Base-by-base conservation (phyloP, 441 rosid species). In the Jatropha multifida region DNA sequence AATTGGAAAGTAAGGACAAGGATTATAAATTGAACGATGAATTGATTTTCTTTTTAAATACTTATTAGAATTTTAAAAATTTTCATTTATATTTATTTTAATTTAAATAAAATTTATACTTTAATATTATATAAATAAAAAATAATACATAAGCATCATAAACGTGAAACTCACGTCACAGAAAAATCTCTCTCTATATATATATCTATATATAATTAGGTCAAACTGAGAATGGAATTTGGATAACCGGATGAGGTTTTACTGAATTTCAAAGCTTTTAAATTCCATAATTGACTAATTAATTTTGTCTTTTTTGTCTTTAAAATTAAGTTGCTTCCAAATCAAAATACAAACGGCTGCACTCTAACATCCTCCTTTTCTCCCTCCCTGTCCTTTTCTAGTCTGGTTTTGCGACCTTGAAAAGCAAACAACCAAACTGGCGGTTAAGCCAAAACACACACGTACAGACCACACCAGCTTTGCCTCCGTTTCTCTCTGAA, bases 391-490 rank as follows among this genome's bases (percentile, higher is more conserved):
- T 68, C 77, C 59, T 68, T 80, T 72, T 80, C 84, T 58, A 17
- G 76, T 80, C 78, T 70, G 85, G 88, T 77, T 85, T 66, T 62
- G 85, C 81, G 81, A 78, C 72, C 86, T 86, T 82, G 74, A 62
- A 74, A 83, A 82, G 86, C 86, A 84, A 84, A 83, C 81, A 17
- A 32, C 75, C 88, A 63, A 82, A 77, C 84, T 75, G 85, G 77
- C 84, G 76, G 87, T 85, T 82, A 81, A 76, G 80, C 77, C 74
- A 64, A 48, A 58, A 7, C 10, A 17, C 10, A 56, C 23, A 23
- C 20, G n/a, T 7, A 7, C 9, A 9, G 23, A 23, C 17, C 20
- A 56, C 40, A 58, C 54, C 32, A 3, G 18, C 68, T 60, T 64
- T 65, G 42, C 40, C 18, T 38, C 11, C 55, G 74, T 56, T 37